A percentile compares a stretch with the other conserved stretches of the same genome.
These are phyloP conservation scores for Blastobotrys chiropterorum DNA, from an alignment of 805 yeast species.

Conservation along the genomic window DNA sequence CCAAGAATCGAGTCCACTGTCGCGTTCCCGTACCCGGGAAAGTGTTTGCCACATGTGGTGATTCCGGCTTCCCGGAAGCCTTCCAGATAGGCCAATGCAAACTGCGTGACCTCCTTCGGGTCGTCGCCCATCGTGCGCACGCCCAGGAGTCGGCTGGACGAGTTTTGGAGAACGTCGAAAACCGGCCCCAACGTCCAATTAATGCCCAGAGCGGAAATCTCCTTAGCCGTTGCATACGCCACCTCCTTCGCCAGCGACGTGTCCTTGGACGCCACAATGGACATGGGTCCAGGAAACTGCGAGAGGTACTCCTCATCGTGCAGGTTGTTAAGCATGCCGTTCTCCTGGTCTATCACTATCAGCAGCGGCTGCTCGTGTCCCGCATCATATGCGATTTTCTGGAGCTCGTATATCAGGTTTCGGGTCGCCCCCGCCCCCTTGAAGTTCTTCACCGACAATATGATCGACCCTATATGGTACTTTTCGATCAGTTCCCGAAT, in stretches of 20 bases:
- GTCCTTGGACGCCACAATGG: slow-evolving; percentile 50
- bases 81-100: slow-evolving; percentile 45
- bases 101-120: slow-evolving; percentile 51
- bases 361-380: slow-evolving; percentile 47
- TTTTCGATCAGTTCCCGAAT: slow-evolving; percentile 46
- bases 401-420: slow-evolving; percentile 46
- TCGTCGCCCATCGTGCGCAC: slow-evolving; percentile 57
- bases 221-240: slow-evolving; percentile 48
- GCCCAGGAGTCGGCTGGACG: slow-evolving; percentile 51
- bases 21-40: slow-evolving; percentile 62
- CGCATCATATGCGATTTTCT: slow-evolving; percentile 45
- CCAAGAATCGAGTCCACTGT: slow-evolving; percentile 52
- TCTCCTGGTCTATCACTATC: slow-evolving; percentile 57
- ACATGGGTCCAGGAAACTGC: slow-evolving; percentile 64
- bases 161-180: slow-evolving; percentile 51
- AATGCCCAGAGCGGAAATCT: slow-evolving; percentile 50
- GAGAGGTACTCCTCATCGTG: slow-evolving; percentile 46
- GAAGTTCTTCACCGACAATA: slow-evolving; percentile 48
- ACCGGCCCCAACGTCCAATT: slow-evolving; percentile 56
- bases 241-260: slow-evolving; percentile 44
- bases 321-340: slow-evolving; percentile 55
- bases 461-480: slow-evolving; percentile 46
- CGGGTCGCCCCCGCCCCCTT: slow-evolving; percentile 43
- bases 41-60: slow-evolving; percentile 53
- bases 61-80: slow-evolving; percentile 52